Evolutionary conservation across 176 grass and related monocot genomes (phyloP).

Genomic region (Aegilops speltoides): DNA sequence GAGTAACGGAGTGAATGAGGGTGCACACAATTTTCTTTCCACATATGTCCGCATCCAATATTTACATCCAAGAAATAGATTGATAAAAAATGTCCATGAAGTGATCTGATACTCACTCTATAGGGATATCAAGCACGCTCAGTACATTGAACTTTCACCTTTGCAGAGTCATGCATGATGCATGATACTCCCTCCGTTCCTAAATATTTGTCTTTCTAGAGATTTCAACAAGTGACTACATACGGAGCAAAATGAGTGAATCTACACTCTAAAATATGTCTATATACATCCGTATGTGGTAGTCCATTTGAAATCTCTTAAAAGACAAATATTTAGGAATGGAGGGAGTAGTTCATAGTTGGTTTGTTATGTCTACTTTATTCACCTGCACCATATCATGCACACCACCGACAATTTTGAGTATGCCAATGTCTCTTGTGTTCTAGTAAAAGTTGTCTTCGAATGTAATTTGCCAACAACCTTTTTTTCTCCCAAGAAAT

Average conservation of each 20-base stretch:
- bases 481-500: too few species aligned
- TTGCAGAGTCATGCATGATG: neutral
- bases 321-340: too few species aligned
- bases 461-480: neutral
- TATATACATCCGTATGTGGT: too few species aligned
- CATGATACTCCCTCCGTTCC: neutral
- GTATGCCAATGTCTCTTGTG: neutral
- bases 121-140: constrained; percentile 37
- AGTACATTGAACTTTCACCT: constrained; percentile 27
- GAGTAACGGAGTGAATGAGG: neutral
- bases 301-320: too few species aligned
- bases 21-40: neutral
- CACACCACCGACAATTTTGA: neutral
- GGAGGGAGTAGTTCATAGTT: constrained; percentile 2
- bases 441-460: neutral
- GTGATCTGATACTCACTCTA: constrained; percentile 21
- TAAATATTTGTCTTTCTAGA: too few species aligned
- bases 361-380: constrained; percentile 25
- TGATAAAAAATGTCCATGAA: constrained; percentile 39
- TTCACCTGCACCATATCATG: constrained; percentile 20
- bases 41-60: neutral
- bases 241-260: too few species aligned
- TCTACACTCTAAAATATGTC: too few species aligned
- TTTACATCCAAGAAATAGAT: constrained; percentile 14
- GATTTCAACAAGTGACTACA: too few species aligned